Evolutionary conservation across 2,329 filamentous ascomycete genomes (phyloP).

Genomic region (Mariannaea sp.): DNA sequence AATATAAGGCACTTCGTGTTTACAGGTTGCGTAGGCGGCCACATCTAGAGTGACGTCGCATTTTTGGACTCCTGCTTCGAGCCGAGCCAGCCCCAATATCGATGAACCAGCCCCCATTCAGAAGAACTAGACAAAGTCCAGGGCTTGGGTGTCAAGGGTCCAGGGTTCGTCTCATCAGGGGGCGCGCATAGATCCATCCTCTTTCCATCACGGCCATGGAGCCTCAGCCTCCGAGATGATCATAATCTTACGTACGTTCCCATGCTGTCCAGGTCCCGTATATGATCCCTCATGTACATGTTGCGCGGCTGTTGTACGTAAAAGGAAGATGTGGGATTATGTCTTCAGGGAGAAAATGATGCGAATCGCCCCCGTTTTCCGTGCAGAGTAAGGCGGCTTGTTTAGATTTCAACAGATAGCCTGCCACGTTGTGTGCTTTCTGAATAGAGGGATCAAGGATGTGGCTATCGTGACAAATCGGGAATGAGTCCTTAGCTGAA

Average conservation of each 20-base stretch:
- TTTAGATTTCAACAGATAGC: constrained; percentile 5
- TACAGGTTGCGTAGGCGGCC: neutral
- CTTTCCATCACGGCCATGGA: neutral
- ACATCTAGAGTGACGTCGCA: constrained; percentile 14
- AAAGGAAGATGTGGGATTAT: neutral
- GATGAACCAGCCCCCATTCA: constrained; percentile 30
- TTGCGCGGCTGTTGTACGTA: neutral
- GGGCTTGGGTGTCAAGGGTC: constrained; percentile 4
- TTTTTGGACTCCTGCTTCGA: constrained; percentile 30
- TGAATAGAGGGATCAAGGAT: too few species aligned
- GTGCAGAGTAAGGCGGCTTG: neutral
- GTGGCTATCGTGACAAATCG: too few species aligned
- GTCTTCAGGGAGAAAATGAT: neutral
- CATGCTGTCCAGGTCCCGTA: neutral
- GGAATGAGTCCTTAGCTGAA: too few species aligned
- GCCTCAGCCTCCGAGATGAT: neutral
- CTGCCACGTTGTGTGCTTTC: too few species aligned
- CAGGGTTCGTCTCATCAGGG: neutral
- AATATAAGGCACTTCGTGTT: neutral
- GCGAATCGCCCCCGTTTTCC: neutral
- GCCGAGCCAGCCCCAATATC: constrained; percentile 24
- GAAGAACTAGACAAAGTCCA: constrained; percentile 21
- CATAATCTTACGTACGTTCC: neutral
- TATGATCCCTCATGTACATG: neutral
- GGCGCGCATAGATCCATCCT: neutral